A percentile compares a stretch with the other conserved stretches of the same genome.
Conservation (phyloP, 805 yeast genomes). For the Phaffomyces opuntiae region DNA sequence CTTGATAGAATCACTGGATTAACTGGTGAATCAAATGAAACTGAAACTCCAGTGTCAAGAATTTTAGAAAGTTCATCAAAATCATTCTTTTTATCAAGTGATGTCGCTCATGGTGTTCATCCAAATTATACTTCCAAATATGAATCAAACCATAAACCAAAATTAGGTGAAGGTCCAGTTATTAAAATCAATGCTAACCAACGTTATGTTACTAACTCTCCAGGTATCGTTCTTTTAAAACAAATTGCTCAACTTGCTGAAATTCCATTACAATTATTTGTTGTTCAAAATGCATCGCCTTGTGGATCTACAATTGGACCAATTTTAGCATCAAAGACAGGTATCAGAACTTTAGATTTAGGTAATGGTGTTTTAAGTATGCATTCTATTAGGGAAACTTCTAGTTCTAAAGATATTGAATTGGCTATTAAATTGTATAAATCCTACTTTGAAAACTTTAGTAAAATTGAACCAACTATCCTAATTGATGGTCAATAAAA, state of each 20-base stretch:
- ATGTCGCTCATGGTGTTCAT: conserved; percentile 96
- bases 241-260: conserved; percentile 57
- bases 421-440: conserved; percentile 54
- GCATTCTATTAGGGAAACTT: conserved; percentile 93
- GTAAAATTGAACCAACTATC: conserved; percentile 34
- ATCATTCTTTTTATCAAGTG: conserved; percentile 86
- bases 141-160: conserved; percentile 75
- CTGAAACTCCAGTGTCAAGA: conserved; percentile 27
- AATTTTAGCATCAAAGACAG: conserved; percentile 78
- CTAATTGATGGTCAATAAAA: conserved; percentile 27
- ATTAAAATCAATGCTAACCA: conserved; percentile 92
- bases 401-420: conserved; percentile 70
- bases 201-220: conserved; percentile 88
- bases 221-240: conserved; percentile 76
- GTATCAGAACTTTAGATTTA: conserved; percentile 79
- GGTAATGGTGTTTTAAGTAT: conserved; percentile 90
- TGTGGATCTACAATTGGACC: conserved; percentile 98
- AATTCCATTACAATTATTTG: conserved; percentile 88
- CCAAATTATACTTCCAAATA: conserved; percentile 80
- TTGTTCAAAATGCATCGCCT: conserved; percentile 87
- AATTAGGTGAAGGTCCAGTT: conserved; percentile 84
- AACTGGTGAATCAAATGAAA: conserved; percentile 22
- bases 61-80: conserved; percentile 56
- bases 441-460: conserved; percentile 48
- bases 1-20: conserved; percentile 57